These are phyloP conservation scores for Silene vulgaris DNA, from an alignment of 179 eudicot genomes.

Conservation along the genomic window DNA sequence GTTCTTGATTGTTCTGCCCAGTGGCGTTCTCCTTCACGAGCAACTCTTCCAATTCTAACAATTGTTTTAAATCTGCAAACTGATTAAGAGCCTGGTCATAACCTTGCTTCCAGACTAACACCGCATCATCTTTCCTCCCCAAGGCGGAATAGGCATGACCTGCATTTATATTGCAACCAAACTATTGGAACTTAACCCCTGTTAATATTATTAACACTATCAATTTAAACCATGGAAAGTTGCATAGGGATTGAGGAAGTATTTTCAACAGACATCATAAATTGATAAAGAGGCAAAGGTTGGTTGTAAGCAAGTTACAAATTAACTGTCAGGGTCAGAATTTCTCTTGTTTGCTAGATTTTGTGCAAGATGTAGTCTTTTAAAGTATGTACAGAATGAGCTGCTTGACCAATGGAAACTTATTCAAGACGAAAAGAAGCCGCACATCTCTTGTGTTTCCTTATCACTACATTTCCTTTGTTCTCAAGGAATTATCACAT, in stretches of 20 bases:
- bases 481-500: not conserved
- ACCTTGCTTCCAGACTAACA: slow-evolving; percentile 81
- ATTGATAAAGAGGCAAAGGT: slow-evolving; percentile 5
- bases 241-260: not conserved
- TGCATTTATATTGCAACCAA: slow-evolving; percentile 29
- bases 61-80: slow-evolving; percentile 75
- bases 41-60: slow-evolving; percentile 87
- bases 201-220: not conserved
- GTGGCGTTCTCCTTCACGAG: slow-evolving; percentile 40
- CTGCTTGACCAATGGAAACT: not conserved
- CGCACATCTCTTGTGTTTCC: not conserved
- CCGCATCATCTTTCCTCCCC: slow-evolving; percentile 77
- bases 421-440: no score
- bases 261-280: slow-evolving; percentile 3
- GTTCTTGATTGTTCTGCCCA: slow-evolving; percentile 31
- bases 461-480: not conserved
- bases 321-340: not conserved
- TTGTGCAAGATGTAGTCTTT: not conserved
- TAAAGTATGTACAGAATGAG: not conserved
- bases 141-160: slow-evolving; percentile 82
- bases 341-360: not conserved
- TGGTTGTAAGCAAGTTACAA: not conserved
- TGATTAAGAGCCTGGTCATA: slow-evolving; percentile 67
- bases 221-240: not conserved
- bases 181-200: slow-evolving; percentile 7